Evolutionary conservation across 2,329 filamentous ascomycete species (phyloP).

Genomic region (Trichoderma simmonsii): DNA sequence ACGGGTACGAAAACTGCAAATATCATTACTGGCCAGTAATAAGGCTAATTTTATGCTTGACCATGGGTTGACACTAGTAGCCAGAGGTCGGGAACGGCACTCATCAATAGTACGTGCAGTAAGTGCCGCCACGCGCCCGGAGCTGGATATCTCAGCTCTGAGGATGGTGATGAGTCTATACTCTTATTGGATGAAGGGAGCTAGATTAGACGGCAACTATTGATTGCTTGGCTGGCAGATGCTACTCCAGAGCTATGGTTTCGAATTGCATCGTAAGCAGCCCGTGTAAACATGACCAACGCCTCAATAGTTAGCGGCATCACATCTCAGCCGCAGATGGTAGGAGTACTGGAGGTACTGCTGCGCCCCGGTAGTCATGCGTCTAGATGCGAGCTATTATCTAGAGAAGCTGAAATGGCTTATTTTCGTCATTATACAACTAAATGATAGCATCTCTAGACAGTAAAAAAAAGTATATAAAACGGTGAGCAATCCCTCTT

Average conservation of each 20-base stretch:
- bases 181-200: neutral
- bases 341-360: neutral
- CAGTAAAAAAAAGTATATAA: neutral
- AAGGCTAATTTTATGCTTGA: neutral
- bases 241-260: neutral
- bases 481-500: neutral
- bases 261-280: neutral
- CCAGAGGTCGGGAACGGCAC: neutral
- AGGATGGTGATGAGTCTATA: neutral
- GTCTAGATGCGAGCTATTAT: neutral
- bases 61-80: neutral
- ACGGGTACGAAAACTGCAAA: neutral
- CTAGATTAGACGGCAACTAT: neutral
- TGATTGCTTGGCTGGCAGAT: neutral
- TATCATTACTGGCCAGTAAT: neutral
- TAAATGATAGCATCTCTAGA: neutral
- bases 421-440: neutral
- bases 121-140: neutral
- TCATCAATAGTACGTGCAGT: constrained; percentile 1
- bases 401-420: neutral
- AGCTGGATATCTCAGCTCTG: neutral
- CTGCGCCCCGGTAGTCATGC: neutral
- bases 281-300: neutral
- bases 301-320: neutral
- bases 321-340: neutral